Conservation (phyloP, 352 stramenopile genomes). For the Elongisporangium prolatum region DNA sequence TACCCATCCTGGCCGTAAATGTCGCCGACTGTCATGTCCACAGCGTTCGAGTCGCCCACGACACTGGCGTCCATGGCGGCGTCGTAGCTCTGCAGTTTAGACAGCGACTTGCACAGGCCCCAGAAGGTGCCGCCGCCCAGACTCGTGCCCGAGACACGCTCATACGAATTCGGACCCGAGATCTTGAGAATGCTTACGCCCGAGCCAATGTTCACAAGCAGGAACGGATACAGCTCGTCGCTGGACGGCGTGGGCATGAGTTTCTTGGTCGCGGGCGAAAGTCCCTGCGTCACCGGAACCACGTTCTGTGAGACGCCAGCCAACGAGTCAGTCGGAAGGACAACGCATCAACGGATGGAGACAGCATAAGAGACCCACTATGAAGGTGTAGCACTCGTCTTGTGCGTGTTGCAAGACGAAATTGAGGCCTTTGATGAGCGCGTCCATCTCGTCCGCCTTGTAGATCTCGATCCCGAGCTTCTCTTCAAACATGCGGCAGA, state of each 20-base stretch:
- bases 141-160: conserved; percentile 95
- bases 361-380: conserved; percentile 22
- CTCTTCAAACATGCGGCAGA: conserved; percentile 80
- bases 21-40: conserved; percentile 97
- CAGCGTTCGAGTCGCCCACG: conserved; percentile 56
- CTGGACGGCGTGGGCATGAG: conserved; percentile 50
- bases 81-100: conserved; percentile 76
- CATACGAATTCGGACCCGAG: conserved; percentile 84
- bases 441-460: conserved; percentile 96
- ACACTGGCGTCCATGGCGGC: conserved; percentile 74
- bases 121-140: conserved; percentile 98
- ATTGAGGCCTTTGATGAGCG: conserved; percentile 95
- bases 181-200: conserved; percentile 96
- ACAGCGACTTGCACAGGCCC: conserved; percentile 93
- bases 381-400: conserved; percentile 96
- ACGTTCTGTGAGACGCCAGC: conserved; percentile 31
- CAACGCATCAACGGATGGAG: too few species aligned
- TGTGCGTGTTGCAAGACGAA: conserved; percentile 92
- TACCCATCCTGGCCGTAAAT: conserved; percentile 95
- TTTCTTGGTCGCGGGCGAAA: conserved; percentile 55
- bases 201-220: conserved; percentile 97
- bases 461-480: conserved; percentile 90
- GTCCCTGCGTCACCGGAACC: conserved; percentile 46
- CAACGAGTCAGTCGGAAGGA: background rate
- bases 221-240: conserved; percentile 89